Conservation (phyloP, 2,329 filamentous ascomycete species). For the Phialophora verrucosa region DNA sequence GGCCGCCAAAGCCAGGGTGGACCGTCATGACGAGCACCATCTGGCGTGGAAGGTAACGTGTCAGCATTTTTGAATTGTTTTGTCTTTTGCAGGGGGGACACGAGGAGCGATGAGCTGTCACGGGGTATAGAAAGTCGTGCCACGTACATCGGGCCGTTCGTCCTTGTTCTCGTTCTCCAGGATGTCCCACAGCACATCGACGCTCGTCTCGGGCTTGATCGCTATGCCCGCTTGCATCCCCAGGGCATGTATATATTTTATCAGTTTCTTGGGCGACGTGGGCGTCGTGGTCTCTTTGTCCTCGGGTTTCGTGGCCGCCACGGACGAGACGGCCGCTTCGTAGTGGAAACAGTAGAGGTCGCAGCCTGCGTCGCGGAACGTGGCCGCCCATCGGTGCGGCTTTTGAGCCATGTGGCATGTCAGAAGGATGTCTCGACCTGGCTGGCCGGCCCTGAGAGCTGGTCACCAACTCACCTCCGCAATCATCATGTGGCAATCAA, state of each 20-base stretch:
- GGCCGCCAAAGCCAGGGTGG: slow-evolving; percentile 93
- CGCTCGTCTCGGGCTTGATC: slow-evolving; percentile 89
- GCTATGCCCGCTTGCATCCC: slow-evolving; percentile 92
- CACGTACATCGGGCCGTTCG: slow-evolving; percentile 85
- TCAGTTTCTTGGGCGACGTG: slow-evolving; percentile 83
- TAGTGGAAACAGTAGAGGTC: slow-evolving; percentile 99
- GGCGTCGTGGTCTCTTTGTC: slow-evolving; percentile 67
- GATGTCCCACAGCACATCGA: slow-evolving; percentile 91
- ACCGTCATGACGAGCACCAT: slow-evolving; percentile 99
- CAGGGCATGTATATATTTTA: slow-evolving; percentile 85
- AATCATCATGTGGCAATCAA: slow-evolving; percentile 99
- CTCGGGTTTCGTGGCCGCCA: slow-evolving; percentile 80
- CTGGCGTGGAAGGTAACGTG: slow-evolving; percentile 54
- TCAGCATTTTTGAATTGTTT: slow-evolving; percentile 7
- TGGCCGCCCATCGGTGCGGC: slow-evolving; percentile 98
- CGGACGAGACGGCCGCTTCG: slow-evolving; percentile 85
- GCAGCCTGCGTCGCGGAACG: slow-evolving; percentile 91
- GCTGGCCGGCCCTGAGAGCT: not conserved
- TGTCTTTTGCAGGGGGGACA: too few species aligned
- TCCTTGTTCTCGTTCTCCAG: slow-evolving; percentile 73
- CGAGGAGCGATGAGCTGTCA: too few species aligned
- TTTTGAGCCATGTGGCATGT: slow-evolving; percentile 45
- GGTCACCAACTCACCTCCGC: slow-evolving; percentile 70
- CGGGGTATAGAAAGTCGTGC: not conserved
- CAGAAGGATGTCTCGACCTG: not conserved